These are phyloP conservation scores for Leccinum pachyderme DNA, from an alignment of 1,284 basidiomycete species.

Conservation along the genomic window DNA sequence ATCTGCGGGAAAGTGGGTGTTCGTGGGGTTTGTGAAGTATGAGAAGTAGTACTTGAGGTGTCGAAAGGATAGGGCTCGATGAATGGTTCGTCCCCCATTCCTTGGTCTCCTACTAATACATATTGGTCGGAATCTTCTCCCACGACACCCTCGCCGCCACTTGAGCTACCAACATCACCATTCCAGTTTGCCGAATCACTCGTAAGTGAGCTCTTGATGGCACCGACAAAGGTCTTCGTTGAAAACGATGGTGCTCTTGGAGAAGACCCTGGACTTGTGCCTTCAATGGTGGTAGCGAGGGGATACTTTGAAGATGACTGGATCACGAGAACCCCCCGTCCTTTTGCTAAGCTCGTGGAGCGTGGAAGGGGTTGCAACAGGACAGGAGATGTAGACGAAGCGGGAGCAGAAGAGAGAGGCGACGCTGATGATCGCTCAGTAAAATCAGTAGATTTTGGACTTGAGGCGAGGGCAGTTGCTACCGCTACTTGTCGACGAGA, in stretches of 20 bases:
- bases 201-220: constrained; percentile 21
- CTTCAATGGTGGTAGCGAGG: background rate
- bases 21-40: constrained; percentile 13
- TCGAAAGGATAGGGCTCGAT: constrained; percentile 25
- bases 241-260: constrained; percentile 22
- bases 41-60: constrained; percentile 17
- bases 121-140: constrained; percentile 25
- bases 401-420: constrained; percentile 28
- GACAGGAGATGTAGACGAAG: constrained; percentile 29
- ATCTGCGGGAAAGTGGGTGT: constrained; percentile 24
- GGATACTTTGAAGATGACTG: constrained; percentile 16
- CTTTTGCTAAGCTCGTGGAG: constrained; percentile 20
- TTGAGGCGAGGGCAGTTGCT: constrained; percentile 29
- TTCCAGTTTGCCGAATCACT: constrained; percentile 14
- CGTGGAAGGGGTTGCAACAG: constrained; percentile 34
- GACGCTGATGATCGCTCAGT: constrained; percentile 25
- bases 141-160: background rate
- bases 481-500: constrained; percentile 47
- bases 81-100: constrained; percentile 15
- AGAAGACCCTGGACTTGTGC: constrained; percentile 14
- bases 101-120: constrained; percentile 23
- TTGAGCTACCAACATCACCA: constrained; percentile 7
- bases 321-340: constrained; percentile 6
- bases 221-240: constrained; percentile 23
- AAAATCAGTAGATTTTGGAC: constrained; percentile 30